phyloP scores from a whole-genome alignment of 768 basidiomycete species.

The Termitomyces sp. region DNA sequence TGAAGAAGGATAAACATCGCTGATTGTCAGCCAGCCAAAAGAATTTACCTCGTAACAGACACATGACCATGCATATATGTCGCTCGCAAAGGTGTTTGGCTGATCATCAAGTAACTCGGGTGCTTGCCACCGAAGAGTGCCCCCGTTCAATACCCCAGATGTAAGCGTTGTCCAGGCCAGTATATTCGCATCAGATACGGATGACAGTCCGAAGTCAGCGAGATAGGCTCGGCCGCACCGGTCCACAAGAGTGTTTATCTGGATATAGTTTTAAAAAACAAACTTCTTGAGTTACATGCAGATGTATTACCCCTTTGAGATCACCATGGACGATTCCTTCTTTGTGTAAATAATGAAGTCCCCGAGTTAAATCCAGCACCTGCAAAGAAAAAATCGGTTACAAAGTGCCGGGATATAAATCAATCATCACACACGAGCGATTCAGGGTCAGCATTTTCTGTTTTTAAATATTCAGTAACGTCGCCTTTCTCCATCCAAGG shows the following conservation, averaged over 20 bases:
- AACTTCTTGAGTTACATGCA: background rate
- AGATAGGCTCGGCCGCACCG: slow-evolving; percentile 16
- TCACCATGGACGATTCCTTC: background rate
- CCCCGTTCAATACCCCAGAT: slow-evolving; percentile 5
- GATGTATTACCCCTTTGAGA: background rate
- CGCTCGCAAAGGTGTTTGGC: slow-evolving; percentile 14
- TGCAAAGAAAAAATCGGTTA: background rate
- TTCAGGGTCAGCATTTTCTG: background rate
- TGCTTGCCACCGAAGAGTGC: slow-evolving; percentile 21
- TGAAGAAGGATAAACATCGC: background rate
- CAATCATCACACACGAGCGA: background rate
- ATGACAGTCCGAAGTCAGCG: slow-evolving; percentile 23
- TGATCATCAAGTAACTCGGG: slow-evolving; percentile 15
- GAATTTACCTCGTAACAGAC: slow-evolving; percentile 21
- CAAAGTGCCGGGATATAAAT: background rate
- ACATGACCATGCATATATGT: slow-evolving; percentile 23
- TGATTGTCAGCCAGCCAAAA: too few species aligned
- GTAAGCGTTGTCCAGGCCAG: slow-evolving; percentile 5
- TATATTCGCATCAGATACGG: slow-evolving; percentile 13
- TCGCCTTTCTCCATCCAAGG: slow-evolving; percentile 1
- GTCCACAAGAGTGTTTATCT: slow-evolving; percentile 21
- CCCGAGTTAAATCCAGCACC: background rate
- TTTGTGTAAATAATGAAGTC: background rate
- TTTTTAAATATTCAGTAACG: background rate
- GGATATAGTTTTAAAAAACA: background rate